Evolutionary conservation across 2,329 filamentous ascomycete genomes (phyloP).

Genomic region (Colletotrichum costaricense): DNA sequence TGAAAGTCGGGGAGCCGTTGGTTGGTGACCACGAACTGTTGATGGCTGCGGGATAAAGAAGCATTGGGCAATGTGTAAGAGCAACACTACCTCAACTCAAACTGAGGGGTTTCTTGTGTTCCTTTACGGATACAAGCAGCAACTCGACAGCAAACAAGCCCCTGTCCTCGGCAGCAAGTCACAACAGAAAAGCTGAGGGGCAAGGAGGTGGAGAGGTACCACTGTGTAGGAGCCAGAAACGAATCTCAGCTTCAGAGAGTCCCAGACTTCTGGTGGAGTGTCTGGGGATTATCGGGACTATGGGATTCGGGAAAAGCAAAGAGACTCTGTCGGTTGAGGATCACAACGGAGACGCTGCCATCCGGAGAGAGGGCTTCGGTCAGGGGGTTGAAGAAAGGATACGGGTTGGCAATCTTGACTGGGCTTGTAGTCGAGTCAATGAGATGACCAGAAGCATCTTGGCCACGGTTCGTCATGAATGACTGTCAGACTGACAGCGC

Average conservation of each 20-base stretch:
- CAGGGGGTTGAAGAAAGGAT: not conserved
- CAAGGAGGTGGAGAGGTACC: conserved; percentile 2
- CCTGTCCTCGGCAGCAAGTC: not conserved
- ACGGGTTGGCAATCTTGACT: conserved; percentile 16
- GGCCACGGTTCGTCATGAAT: not conserved
- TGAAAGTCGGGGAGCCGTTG: not conserved
- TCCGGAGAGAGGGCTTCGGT: not conserved
- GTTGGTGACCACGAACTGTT: not conserved
- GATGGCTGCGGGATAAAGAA: not conserved
- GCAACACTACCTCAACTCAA: conserved; percentile 8
- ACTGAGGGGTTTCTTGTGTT: not conserved
- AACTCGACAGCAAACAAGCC: conserved; percentile 3
- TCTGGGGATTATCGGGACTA: conserved; percentile 1
- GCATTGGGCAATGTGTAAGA: conserved; percentile 13
- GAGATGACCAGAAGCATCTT: not conserved
- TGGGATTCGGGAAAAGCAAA: not conserved
- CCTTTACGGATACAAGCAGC: conserved; percentile 12
- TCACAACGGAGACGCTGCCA: conserved; percentile 9
- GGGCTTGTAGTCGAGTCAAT: conserved; percentile 15
- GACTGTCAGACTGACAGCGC: not conserved
- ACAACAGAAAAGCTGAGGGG: conserved; percentile 16
- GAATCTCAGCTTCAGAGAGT: not conserved
- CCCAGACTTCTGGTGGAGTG: not conserved
- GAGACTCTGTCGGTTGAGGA: not conserved
- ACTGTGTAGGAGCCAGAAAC: not conserved